Percentiles rank a stretch among this genome's conserved stretches.
phyloP scores from a whole-genome alignment of 2,329 filamentous ascomycete species.

The Fusarium temperatum region DNA sequence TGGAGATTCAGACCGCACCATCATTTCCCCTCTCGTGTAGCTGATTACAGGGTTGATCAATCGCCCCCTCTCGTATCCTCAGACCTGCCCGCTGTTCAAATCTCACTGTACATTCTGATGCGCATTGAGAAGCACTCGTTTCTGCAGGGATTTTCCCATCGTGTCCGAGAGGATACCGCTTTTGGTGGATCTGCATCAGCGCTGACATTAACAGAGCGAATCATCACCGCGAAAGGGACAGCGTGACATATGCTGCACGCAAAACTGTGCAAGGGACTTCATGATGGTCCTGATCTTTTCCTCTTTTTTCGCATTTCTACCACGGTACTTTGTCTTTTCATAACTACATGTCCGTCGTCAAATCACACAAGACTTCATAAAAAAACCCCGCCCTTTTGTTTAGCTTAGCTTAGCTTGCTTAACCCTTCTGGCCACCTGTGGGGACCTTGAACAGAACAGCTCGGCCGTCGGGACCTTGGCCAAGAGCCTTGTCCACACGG shows the following conservation, averaged over 20 bases:
- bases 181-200: neutral
- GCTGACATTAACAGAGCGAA: conserved; percentile 23
- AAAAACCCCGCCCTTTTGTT: neutral
- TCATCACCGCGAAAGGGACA: neutral
- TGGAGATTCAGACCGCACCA: neutral
- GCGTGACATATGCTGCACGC: neutral
- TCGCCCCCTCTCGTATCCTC: conserved; percentile 10
- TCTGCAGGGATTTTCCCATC: neutral
- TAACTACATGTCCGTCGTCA: conserved; percentile 34
- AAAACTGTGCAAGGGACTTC: neutral
- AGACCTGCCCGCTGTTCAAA: neutral
- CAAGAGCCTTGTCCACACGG: conserved; percentile 76
- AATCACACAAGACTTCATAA: conserved; percentile 21
- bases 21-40: conserved; percentile 19
- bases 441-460: conserved; percentile 67
- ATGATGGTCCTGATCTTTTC: conserved; percentile 1
- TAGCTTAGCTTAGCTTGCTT: neutral
- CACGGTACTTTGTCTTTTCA: conserved; percentile 13
- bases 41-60: neutral
- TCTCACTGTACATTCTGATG: neutral
- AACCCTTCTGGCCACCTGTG: conserved; percentile 58
- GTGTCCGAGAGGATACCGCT: neutral
- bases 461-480: conserved; percentile 60
- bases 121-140: neutral
- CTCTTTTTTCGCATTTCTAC: conserved; percentile 16